Evolutionary conservation across 2,329 filamentous ascomycete genomes (phyloP).

Genomic region (Beauveria scarabaeidicola): DNA sequence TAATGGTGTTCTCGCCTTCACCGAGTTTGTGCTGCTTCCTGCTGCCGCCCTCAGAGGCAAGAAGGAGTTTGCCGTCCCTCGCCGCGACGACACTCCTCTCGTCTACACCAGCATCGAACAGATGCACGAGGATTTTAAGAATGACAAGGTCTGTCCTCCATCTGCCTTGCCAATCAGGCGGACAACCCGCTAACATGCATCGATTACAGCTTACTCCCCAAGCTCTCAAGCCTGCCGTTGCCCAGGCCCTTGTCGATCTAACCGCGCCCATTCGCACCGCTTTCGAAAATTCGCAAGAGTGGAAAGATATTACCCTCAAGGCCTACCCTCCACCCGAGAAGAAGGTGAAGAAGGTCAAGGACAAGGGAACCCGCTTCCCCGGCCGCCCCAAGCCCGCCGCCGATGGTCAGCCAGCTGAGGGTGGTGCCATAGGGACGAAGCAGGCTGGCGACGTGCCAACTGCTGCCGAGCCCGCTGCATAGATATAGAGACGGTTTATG

Average conservation of each 20-base stretch:
- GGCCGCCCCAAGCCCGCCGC: constrained; percentile 23
- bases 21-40: constrained; percentile 80
- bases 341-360: constrained; percentile 70
- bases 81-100: constrained; percentile 63
- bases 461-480: neutral
- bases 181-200: neutral
- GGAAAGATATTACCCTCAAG: constrained; percentile 60
- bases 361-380: constrained; percentile 61
- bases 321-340: constrained; percentile 72
- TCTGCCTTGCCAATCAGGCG: fast-evolving
- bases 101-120: constrained; percentile 69
- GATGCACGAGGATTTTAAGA: constrained; percentile 71
- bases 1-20: constrained; percentile 80
- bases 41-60: constrained; percentile 56
- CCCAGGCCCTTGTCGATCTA: constrained; percentile 62
- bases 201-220: constrained; percentile 61
- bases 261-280: constrained; percentile 69
- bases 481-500: neutral
- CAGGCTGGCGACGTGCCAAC: neutral
- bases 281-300: constrained; percentile 63
- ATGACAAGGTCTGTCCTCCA: constrained; percentile 56
- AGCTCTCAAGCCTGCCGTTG: constrained; percentile 75
- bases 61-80: constrained; percentile 59
- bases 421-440: neutral
- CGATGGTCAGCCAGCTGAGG: neutral